Conservation (phyloP, 148 eudicot species). For the Silene conica region DNA sequence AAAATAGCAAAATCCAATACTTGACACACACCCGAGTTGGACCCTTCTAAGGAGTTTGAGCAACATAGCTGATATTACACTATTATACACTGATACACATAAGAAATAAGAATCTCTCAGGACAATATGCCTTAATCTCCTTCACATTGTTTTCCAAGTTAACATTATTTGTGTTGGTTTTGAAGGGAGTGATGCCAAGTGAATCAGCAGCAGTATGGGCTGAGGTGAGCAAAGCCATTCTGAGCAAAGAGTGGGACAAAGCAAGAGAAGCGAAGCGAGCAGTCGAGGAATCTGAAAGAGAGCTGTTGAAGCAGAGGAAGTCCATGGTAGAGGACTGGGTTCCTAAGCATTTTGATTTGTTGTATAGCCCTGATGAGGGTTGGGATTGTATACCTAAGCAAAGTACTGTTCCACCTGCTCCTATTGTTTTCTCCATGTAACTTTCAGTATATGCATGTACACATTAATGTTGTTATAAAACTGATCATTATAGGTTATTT, state of each 20-base stretch:
- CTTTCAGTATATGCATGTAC: neutral
- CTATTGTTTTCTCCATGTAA: conserved; percentile 52
- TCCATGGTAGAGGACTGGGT: conserved; percentile 42
- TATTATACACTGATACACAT: too few species aligned
- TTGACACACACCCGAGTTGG: too few species aligned
- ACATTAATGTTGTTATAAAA: neutral
- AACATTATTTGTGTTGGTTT: neutral
- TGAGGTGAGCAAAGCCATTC: conserved; percentile 57
- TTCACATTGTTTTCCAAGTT: neutral
- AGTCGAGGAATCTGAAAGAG: conserved; percentile 60
- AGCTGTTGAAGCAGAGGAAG: conserved; percentile 38
- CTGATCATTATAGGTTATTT: neutral
- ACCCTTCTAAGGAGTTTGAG: too few species aligned
- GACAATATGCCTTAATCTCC: neutral
- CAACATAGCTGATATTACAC: too few species aligned
- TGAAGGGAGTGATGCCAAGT: conserved; percentile 44
- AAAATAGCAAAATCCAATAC: too few species aligned
- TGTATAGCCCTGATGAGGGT: conserved; percentile 39
- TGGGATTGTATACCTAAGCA: conserved; percentile 63
- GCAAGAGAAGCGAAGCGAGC: conserved; percentile 62
- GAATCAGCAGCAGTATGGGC: conserved; percentile 77
- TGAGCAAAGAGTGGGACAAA: conserved; percentile 61
- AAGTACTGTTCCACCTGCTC: conserved; percentile 53
- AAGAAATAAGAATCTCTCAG: neutral
- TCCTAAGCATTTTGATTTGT: conserved; percentile 59